Base-by-base conservation (phyloP, 2,329 filamentous ascomycete genomes). In the Apiospora rasikravindrae region DNA sequence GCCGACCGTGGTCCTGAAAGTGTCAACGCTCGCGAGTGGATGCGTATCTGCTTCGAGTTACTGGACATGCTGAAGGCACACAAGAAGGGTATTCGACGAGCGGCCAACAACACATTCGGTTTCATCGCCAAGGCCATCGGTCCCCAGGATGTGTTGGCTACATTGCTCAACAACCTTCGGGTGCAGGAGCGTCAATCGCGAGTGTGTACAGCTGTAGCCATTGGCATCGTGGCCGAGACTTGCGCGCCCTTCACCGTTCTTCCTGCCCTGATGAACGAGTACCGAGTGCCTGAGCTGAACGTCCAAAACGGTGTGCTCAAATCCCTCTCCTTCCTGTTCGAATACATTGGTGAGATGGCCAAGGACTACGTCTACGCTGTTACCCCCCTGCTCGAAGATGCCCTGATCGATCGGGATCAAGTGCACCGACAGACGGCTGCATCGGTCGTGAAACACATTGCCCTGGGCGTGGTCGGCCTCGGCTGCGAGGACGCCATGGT, bases 321-420 rank as follows among this genome's bases (percentile, higher is more conserved):
- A 83, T 95, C 95, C 6, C 88, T 99, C 70, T 97, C 94, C 8
- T 99, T 99, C 88, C 88, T 99, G 73, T 99, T 98, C 80, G 96
- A 99, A 81, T 99, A 99, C 84, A 99, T 99, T 81, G 96, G 96
- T 75, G 96, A 99, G 83, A 98, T 99, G 96, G 94, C 95, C 75
- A 99, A 98, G 85, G 96, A 99, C 83, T 99, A 99, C 81, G 96
- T 99, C 80, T 99, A 99, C 80, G 96, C 97, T 24, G 95, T 99
- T 45, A 98, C 95, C 2, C 96, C 96, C 8, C 87, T 99, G 13
- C 91, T 99, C 1, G 96, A 99, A 81, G 96, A 99, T 80, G 96
- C 97, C 2, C 91, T 99, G 74, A 98, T 98, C 83, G 96, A 99
- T 82, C 92, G 96, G 74, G 96, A 99, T 82, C 96, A 99, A 84